Conservation (phyloP, 139 green algal species). For the Gonium pectorale region DNA sequence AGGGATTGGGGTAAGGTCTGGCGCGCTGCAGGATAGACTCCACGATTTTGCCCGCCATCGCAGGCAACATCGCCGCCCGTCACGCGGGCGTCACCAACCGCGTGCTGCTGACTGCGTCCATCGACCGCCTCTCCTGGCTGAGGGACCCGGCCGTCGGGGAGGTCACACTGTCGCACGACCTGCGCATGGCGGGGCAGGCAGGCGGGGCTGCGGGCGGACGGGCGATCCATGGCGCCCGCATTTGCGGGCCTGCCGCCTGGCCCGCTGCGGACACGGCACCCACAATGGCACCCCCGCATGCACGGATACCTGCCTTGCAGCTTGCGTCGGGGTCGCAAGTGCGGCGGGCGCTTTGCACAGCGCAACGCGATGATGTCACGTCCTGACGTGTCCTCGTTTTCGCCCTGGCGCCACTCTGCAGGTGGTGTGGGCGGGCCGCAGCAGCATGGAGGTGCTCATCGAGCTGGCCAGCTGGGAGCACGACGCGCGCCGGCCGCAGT, state of each 20-base stretch:
- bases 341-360: too few relatives aligned
- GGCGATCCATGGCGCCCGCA: too few relatives aligned
- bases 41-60: background rate
- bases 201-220: background rate
- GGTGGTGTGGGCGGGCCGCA: constrained; percentile 51
- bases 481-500: background rate
- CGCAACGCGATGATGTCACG: too few relatives aligned
- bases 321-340: too few relatives aligned
- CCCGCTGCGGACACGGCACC: too few relatives aligned
- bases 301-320: too few relatives aligned
- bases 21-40: background rate
- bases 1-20: too few relatives aligned
- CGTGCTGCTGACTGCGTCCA: constrained; percentile 50
- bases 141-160: background rate
- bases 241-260: too few relatives aligned
- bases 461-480: constrained; percentile 30
- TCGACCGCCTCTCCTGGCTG: constrained; percentile 49
- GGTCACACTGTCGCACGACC: constrained; percentile 12
- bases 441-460: constrained; percentile 58
- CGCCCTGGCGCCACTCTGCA: background rate
- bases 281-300: too few relatives aligned
- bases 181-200: constrained; percentile 41
- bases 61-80: constrained; percentile 51
- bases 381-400: too few relatives aligned
- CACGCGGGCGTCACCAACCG: constrained; percentile 40